These are phyloP conservation scores for Juncus inflexus DNA, from an alignment of 176 grass and related monocot genomes.

Conservation along the genomic window DNA sequence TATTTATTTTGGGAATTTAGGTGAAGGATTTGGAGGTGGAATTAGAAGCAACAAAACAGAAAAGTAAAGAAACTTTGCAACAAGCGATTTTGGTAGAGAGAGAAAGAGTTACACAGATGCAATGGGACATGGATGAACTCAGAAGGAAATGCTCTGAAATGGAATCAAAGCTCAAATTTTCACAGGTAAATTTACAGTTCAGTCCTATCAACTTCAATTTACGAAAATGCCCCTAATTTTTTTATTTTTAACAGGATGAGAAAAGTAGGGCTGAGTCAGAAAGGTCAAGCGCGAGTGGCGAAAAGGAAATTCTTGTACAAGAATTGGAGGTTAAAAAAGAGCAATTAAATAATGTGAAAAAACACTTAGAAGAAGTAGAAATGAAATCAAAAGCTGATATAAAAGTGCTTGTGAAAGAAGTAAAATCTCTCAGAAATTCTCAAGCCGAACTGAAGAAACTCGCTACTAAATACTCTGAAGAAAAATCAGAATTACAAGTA, in stretches of 20 bases:
- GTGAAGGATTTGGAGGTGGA: constrained; percentile 99
- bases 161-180: constrained; percentile 60
- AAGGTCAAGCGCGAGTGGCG: constrained; percentile 47
- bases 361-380: constrained; percentile 64
- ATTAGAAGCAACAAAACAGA: constrained; percentile 85
- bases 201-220: constrained; percentile 14
- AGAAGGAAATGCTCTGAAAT: constrained; percentile 82
- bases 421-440: constrained; percentile 85
- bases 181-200: constrained; percentile 38
- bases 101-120: constrained; percentile 89
- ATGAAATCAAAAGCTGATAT: constrained; percentile 86
- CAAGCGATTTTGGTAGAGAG: constrained; percentile 80
- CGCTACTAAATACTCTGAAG: constrained; percentile 58
- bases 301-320: constrained; percentile 61
- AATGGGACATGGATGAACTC: constrained; percentile 99
- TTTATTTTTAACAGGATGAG: constrained; percentile 51
- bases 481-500: constrained; percentile 93
- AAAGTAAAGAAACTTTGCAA: constrained; percentile 76
- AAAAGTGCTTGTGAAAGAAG: constrained; percentile 94
- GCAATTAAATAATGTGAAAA: constrained; percentile 63
- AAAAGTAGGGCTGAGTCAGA: constrained; percentile 67
- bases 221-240: not conserved
- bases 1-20: constrained; percentile 34
- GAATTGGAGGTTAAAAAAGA: constrained; percentile 59
- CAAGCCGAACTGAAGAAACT: constrained; percentile 77